Evolutionary conservation across 2,329 filamentous ascomycete genomes (phyloP).

Genomic region (Diplodia mutila): DNA sequence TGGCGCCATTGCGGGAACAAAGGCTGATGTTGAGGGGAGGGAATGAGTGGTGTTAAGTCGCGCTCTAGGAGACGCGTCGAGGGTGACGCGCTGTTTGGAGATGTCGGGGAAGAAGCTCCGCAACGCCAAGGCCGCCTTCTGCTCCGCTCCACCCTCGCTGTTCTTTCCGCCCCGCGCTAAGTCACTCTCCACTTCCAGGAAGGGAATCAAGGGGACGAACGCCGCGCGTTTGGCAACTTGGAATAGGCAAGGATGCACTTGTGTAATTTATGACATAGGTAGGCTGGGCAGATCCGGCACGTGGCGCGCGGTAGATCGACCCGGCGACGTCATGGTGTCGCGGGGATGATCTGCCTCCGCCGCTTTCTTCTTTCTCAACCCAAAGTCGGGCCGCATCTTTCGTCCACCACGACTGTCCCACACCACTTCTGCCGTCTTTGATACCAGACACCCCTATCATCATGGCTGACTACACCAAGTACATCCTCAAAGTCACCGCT

Average conservation of each 20-base stretch:
- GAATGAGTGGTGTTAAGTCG: background rate
- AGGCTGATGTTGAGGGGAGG: background rate
- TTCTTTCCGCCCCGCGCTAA: background rate
- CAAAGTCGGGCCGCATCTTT: constrained; percentile 4
- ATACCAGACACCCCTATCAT: background rate
- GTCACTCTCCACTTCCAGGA: background rate
- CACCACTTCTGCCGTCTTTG: background rate
- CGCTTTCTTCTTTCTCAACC: constrained; percentile 3
- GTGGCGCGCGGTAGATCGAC: constrained; percentile 10
- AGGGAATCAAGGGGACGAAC: background rate
- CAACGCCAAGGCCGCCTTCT: background rate
- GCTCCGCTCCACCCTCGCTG: background rate
- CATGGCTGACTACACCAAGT: constrained; percentile 65
- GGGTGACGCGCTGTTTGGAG: constrained; percentile 25
- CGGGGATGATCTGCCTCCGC: constrained; percentile 9
- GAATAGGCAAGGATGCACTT: background rate
- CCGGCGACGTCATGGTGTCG: constrained; percentile 19
- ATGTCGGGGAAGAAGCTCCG: constrained; percentile 5
- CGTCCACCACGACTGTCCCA: background rate
- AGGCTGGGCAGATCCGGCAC: background rate
- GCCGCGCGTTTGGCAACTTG: too few relatives aligned
- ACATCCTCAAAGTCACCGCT: constrained; percentile 79
- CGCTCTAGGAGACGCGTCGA: constrained; percentile 9
- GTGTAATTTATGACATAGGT: background rate
- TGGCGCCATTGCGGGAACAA: constrained; percentile 1